Evolutionary conservation across 768 basidiomycete genomes (phyloP).

Genomic region (Termitomyces sp.): DNA sequence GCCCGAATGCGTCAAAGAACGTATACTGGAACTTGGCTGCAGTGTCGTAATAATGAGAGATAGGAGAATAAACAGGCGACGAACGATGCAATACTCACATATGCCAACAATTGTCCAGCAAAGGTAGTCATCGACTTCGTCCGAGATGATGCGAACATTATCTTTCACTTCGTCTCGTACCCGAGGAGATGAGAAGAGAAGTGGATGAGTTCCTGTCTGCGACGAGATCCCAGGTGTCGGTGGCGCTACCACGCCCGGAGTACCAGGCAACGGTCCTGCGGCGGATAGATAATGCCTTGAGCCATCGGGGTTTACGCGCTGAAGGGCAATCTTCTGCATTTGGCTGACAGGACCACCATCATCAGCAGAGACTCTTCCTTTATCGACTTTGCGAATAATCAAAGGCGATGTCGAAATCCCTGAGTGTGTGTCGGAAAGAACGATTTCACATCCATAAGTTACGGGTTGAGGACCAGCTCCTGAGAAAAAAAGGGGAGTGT

Average conservation of each 20-base stretch:
- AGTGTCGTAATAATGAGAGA: conserved; percentile 2
- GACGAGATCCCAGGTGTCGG: conserved; percentile 74
- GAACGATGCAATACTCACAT: conserved; percentile 48
- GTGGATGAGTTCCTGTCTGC: conserved; percentile 76
- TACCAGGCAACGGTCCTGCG: conserved; percentile 78
- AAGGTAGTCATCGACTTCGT: conserved; percentile 92
- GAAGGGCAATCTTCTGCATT: conserved; percentile 94
- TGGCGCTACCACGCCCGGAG: conserved; percentile 63
- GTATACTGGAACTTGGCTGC: conserved; percentile 92
- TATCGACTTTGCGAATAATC: conserved; percentile 90
- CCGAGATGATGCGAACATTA: conserved; percentile 68
- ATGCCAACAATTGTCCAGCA: conserved; percentile 97
- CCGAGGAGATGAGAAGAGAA: conserved; percentile 76
- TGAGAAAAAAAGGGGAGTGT: conserved; percentile 33
- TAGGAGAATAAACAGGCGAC: background rate
- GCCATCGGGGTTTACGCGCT: conserved; percentile 78
- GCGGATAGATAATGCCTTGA: conserved; percentile 87
- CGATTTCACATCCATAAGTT: conserved; percentile 87
- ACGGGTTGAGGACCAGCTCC: conserved; percentile 73
- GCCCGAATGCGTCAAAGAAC: conserved; percentile 87
- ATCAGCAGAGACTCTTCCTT: conserved; percentile 80
- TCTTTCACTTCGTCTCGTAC: conserved; percentile 82
- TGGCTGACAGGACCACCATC: conserved; percentile 92
- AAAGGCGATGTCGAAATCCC: conserved; percentile 85
- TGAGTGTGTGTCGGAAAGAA: conserved; percentile 79